Evolutionary conservation across 768 basidiomycete genomes (phyloP).

Genomic region (Pulveroboletus sp.): DNA sequence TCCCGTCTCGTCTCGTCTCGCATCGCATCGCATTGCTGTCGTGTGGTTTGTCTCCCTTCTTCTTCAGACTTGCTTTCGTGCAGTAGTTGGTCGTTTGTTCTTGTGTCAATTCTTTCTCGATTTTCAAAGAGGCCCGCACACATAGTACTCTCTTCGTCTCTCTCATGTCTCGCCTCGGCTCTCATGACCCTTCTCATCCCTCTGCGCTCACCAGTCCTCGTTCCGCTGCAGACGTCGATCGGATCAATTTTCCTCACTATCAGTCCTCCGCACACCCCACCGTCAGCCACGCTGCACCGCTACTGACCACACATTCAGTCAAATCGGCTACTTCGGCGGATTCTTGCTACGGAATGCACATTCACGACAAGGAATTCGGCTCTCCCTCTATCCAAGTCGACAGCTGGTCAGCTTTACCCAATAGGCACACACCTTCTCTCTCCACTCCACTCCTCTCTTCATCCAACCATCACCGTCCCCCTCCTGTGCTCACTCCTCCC

Average conservation of each 20-base stretch:
- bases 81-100: constrained; percentile 26
- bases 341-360: constrained; percentile 34
- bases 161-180: constrained; percentile 42
- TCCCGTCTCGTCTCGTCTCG: constrained; percentile 26
- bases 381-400: constrained; percentile 21
- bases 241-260: constrained; percentile 10
- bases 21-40: constrained; percentile 35
- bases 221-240: constrained; percentile 30
- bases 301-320: constrained; percentile 11
- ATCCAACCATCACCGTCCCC: constrained; percentile 44
- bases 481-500: constrained; percentile 28
- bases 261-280: constrained; percentile 9
- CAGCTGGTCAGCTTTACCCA: constrained; percentile 30
- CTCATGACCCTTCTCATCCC: constrained; percentile 37
- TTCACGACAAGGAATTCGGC: constrained; percentile 36
- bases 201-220: constrained; percentile 30
- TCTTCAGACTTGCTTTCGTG: constrained; percentile 27
- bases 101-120: constrained; percentile 22
- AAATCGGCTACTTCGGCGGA: constrained; percentile 25
- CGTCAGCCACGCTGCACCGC: constrained; percentile 4
- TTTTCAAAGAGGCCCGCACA: constrained; percentile 19
- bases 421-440: constrained; percentile 30
- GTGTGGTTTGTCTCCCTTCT: constrained; percentile 14
- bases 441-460: constrained; percentile 30
- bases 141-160: not conserved